Conservation (phyloP, 495 filamentous ascomycete species). For the Pseudoneurospora amorphoporcata region DNA sequence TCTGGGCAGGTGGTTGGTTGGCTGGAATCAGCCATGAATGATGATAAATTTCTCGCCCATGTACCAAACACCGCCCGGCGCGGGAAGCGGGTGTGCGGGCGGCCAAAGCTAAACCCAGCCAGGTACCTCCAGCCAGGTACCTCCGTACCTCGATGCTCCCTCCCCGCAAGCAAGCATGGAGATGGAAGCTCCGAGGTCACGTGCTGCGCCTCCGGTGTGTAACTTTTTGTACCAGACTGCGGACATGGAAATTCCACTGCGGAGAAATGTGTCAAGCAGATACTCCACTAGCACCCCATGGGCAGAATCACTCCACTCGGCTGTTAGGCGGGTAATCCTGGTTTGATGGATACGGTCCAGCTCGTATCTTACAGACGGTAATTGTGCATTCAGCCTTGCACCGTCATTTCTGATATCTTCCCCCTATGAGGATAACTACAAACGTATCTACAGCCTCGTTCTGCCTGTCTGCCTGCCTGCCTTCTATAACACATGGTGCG, state of each 20-base stretch:
- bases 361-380: not conserved
- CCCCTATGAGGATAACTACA: not conserved
- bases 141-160: not conserved
- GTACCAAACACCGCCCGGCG: not conserved
- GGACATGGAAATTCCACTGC: not conserved
- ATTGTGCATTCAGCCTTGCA: not conserved
- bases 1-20: constrained; percentile 5
- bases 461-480: not conserved
- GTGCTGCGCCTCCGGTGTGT: not conserved
- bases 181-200: not conserved
- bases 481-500: not conserved
- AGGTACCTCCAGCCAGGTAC: not conserved
- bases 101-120: not conserved
- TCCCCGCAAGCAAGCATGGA: not conserved
- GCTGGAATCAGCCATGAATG: constrained; percentile 10
- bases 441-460: not conserved
- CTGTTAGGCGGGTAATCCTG: not conserved
- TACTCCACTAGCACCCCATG: not conserved
- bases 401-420: not conserved
- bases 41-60: constrained; percentile 38
- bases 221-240: not conserved
- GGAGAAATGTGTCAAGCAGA: not conserved
- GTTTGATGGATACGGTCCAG: not conserved
- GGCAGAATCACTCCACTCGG: not conserved
- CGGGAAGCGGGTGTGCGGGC: not conserved